Percentiles rank a stretch among this genome's conserved stretches.
Evolutionary conservation across 2,329 filamentous ascomycete species (phyloP).

Genomic region (Akanthomyces uredinophilus): DNA sequence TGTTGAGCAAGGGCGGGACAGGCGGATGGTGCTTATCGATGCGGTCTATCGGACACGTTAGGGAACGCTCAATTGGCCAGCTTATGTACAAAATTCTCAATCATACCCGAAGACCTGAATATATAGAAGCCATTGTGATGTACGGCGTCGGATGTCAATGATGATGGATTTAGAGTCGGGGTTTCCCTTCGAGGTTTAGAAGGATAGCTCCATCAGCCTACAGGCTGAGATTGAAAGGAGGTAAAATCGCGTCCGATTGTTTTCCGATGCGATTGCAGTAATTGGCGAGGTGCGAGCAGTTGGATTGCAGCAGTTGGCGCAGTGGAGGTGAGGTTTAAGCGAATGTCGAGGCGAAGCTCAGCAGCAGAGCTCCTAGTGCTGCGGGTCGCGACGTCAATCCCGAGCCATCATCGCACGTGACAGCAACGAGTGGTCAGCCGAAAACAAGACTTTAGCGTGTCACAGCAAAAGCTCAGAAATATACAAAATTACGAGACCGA

Average conservation of each 20-base stretch:
- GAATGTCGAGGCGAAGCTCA: background rate
- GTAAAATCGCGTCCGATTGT: no score
- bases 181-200: background rate
- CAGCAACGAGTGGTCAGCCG: background rate
- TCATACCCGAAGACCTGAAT: conserved; percentile 7
- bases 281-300: background rate
- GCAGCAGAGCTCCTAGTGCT: background rate
- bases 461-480: background rate
- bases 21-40: background rate
- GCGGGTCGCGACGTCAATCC: background rate
- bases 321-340: background rate
- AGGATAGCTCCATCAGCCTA: background rate
- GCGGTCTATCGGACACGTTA: background rate
- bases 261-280: background rate
- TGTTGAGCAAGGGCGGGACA: background rate
- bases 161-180: background rate
- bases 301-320: background rate
- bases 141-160: background rate
- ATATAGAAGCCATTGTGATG: conserved; percentile 1
- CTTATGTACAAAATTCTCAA: no score
- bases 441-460: background rate
- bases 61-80: background rate
- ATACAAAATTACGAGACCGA: background rate
- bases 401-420: background rate
- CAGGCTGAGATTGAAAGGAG: background rate